Evolutionary conservation across 2,329 filamentous ascomycete genomes (phyloP).

Genomic region (Pseudogymnoascus sp.): DNA sequence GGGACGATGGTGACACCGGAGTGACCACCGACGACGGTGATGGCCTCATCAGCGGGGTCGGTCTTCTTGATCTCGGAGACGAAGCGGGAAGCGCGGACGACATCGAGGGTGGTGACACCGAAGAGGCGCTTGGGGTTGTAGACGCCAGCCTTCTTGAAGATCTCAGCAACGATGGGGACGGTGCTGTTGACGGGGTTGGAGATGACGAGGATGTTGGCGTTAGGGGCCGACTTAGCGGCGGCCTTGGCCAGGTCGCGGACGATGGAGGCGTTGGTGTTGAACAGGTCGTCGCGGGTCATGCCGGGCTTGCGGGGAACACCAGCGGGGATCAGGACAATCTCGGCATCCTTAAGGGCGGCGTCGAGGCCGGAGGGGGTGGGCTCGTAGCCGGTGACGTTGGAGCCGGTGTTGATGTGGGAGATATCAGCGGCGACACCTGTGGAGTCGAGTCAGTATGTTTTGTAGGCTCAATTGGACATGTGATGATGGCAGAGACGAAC

Average conservation of each 20-base stretch:
- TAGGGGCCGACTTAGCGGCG: slow-evolving; percentile 74
- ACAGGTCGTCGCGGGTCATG: slow-evolving; percentile 99
- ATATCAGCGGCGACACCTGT: slow-evolving; percentile 95
- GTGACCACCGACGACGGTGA: slow-evolving; percentile 95
- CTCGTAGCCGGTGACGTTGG: slow-evolving; percentile 82
- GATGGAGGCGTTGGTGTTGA: slow-evolving; percentile 99
- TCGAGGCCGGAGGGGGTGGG: slow-evolving; percentile 67
- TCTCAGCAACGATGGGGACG: slow-evolving; percentile 92
- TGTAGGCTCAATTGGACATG: slow-evolving; percentile 8
- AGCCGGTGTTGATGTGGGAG: slow-evolving; percentile 99
- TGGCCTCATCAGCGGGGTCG: slow-evolving; percentile 86
- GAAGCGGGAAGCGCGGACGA: slow-evolving; percentile 96
- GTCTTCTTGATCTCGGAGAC: slow-evolving; percentile 87
- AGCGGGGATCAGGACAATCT: slow-evolving; percentile 95
- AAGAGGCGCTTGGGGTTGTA: slow-evolving; percentile 99
- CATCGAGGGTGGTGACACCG: slow-evolving; percentile 97
- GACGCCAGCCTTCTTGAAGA: slow-evolving; percentile 90
- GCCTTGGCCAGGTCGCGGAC: slow-evolving; percentile 97
- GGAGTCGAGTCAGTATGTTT: slow-evolving; percentile 19
- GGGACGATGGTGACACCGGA: slow-evolving; percentile 97
- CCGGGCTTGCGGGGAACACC: slow-evolving; percentile 92
- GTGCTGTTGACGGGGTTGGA: slow-evolving; percentile 99
- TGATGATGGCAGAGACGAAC: slow-evolving; percentile 43
- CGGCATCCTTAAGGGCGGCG: slow-evolving; percentile 72
- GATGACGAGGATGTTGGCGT: slow-evolving; percentile 96